Evolutionary conservation across 768 basidiomycete genomes (phyloP).

Genomic region (Udeniomyces megalosporus): DNA sequence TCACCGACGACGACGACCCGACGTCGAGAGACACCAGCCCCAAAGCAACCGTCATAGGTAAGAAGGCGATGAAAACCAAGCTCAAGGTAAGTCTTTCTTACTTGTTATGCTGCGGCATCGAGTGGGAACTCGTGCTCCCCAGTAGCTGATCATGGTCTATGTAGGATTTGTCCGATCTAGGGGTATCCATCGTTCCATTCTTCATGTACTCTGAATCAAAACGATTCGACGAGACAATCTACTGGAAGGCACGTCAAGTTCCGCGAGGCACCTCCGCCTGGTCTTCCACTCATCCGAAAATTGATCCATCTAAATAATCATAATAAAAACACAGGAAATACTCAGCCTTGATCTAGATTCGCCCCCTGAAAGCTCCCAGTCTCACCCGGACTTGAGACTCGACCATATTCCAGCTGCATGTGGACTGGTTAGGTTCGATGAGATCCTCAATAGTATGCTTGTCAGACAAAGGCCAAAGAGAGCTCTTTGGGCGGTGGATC

Average conservation of each 20-base stretch:
- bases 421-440: slow-evolving; percentile 24
- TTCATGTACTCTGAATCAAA: slow-evolving; percentile 59
- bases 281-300: no score
- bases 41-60: slow-evolving; percentile 21
- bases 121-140: slow-evolving; percentile 24
- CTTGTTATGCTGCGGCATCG: background rate
- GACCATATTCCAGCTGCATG: background rate
- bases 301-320: background rate
- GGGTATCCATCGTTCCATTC: slow-evolving; percentile 69
- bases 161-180: slow-evolving; percentile 66
- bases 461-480: slow-evolving; percentile 45
- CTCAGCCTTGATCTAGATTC: background rate
- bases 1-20: slow-evolving; percentile 79
- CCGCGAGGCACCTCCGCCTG: background rate
- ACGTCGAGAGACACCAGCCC: background rate
- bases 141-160: slow-evolving; percentile 1
- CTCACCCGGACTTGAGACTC: no score
- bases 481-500: slow-evolving; percentile 61
- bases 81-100: background rate
- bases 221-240: slow-evolving; percentile 54
- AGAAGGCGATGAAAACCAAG: slow-evolving; percentile 23
- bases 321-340: background rate
- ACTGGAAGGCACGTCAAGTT: slow-evolving; percentile 49
- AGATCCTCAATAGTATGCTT: slow-evolving; percentile 24
- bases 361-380: background rate